phyloP scores from a whole-genome alignment of 805 yeast species.

The Starmerella floris region DNA sequence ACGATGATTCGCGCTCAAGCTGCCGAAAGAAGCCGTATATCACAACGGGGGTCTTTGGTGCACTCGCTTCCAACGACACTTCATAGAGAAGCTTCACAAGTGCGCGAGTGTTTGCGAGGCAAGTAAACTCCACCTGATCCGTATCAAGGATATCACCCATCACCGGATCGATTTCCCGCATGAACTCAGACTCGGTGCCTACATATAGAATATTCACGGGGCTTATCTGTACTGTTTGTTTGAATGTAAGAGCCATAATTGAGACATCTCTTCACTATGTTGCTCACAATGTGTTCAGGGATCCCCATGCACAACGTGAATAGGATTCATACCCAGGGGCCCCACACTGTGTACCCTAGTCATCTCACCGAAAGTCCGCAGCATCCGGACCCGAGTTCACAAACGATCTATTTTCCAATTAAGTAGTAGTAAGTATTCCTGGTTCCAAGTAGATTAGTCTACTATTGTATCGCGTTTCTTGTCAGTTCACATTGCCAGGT shows the following conservation, averaged over 20 bases:
- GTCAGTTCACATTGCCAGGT: no score
- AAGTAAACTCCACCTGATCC: conserved; percentile 13
- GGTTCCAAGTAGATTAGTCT: no score
- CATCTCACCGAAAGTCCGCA: no score
- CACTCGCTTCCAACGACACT: background rate
- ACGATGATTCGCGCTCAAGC: background rate
- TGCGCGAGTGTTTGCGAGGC: conserved; percentile 1
- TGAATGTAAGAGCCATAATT: background rate
- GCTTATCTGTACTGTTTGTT: background rate
- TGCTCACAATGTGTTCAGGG: no score
- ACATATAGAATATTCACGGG: conserved; percentile 12
- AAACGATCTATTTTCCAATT: no score
- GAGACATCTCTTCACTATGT: no score
- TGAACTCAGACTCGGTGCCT: conserved; percentile 14
- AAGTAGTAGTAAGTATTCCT: no score
- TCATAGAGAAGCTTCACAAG: conserved; percentile 1
- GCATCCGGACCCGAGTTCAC: no score
- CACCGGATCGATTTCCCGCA: conserved; percentile 2
- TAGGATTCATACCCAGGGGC: no score
- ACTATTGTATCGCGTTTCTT: no score
- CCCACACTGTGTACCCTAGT: no score
- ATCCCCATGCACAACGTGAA: no score
- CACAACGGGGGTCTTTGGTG: background rate
- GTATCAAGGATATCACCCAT: conserved; percentile 1
- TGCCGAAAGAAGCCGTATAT: conserved; percentile 9